phyloP scores from a whole-genome alignment of 2,329 filamentous ascomycete genomes.

The Pestalotiopsis sp. region DNA sequence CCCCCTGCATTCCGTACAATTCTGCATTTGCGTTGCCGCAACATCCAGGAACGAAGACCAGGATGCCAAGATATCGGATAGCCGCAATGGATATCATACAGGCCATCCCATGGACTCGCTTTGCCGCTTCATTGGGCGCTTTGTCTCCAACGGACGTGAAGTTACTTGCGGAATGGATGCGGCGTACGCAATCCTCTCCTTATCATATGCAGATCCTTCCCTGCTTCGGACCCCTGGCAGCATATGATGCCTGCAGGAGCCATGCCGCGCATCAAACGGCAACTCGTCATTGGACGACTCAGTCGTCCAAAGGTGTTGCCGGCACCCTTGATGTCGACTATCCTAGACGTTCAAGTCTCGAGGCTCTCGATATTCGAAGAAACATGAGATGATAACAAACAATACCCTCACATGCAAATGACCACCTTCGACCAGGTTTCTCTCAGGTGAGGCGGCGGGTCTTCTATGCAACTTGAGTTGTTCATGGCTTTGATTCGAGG shows the following conservation, averaged over 20 bases:
- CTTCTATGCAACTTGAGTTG: background rate
- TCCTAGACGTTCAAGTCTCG: background rate
- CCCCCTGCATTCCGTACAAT: background rate
- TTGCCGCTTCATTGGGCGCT: background rate
- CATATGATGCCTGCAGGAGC: background rate
- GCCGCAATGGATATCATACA: background rate
- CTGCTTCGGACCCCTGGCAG: background rate
- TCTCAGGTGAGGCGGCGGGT: background rate
- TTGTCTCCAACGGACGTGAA: background rate
- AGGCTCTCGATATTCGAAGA: background rate
- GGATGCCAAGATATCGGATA: background rate
- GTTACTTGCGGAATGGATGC: conserved; percentile 4
- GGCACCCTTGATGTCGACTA: background rate
- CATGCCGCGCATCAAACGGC: background rate
- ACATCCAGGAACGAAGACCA: background rate
- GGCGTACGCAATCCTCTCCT: background rate
- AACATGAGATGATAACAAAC: conserved; percentile 4
- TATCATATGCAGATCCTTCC: conserved; percentile 7
- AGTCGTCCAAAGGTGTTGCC: background rate
- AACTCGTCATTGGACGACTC: background rate
- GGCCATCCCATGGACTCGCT: background rate
- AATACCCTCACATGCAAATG: background rate
- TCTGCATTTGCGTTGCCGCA: background rate
- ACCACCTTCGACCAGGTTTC: background rate
- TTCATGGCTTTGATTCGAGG: conserved; percentile 8